These are phyloP conservation scores for Ambispora gerdemannii DNA, from an alignment of 192 early-diverging fungal genomes.

Conservation along the genomic window DNA sequence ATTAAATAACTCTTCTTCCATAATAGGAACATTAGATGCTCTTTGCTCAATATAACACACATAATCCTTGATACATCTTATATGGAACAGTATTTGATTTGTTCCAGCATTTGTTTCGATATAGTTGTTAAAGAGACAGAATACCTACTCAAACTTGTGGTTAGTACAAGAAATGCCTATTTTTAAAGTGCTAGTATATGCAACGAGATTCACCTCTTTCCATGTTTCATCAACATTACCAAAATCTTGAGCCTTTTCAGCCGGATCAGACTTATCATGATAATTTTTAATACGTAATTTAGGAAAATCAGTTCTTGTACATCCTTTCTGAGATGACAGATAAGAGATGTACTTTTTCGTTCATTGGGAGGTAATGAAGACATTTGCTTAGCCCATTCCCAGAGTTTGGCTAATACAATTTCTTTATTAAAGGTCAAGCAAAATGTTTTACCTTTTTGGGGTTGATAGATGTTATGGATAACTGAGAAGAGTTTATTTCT, in stretches of 20 bases:
- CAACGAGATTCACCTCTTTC: background rate
- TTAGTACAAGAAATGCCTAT: background rate
- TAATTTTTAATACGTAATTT: background rate
- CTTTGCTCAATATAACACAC: too few relatives aligned
- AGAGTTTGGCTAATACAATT: conserved; percentile 6
- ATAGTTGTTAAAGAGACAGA: conserved; percentile 4
- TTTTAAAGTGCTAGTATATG: too few relatives aligned
- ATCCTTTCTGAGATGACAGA: too few relatives aligned
- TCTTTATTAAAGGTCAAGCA: background rate
- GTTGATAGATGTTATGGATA: background rate
- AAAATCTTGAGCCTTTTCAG: conserved; percentile 1
- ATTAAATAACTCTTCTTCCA: background rate
- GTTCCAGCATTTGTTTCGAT: too few relatives aligned
- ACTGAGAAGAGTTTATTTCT: background rate
- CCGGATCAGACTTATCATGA: background rate
- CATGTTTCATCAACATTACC: background rate
- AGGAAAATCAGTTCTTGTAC: background rate
- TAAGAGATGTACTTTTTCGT: background rate
- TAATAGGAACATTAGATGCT: background rate
- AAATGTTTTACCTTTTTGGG: too few relatives aligned
- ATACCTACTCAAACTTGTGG: conserved; percentile 11
- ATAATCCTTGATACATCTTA: background rate
- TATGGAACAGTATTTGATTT: conserved; percentile 17
- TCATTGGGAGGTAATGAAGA: conserved; percentile 18
- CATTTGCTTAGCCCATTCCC: background rate